Base-by-base conservation (phyloP, 768 basidiomycete species). In the Trametes villosa region DNA sequence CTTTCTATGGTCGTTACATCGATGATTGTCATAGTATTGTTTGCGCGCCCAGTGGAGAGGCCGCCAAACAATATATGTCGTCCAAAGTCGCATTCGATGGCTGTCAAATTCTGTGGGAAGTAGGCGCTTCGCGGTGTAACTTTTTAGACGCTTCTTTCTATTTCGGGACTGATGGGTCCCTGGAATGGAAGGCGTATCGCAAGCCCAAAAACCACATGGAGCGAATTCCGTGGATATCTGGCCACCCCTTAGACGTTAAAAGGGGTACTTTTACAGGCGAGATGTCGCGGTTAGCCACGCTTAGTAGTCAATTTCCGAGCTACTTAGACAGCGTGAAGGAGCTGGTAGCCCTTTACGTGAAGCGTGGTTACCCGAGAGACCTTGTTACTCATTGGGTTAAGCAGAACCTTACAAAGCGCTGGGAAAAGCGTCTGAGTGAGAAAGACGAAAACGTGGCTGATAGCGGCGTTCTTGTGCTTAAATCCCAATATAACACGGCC, bases 61-160 rank as follows among this genome's bases (percentile, higher is more conserved):
- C 48, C 22, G 63, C 59, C 3, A 18, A 27, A 12, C 20, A 30
- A 42, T 31, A 30, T 26, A 27, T 46, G 29, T 8, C 8, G 11
- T 9, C 20, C 24, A 38, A 50, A 36, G 47, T 62, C 1, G 24
- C 47, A 13, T 67, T 59, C 44, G 65, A 63, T 54, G 57, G 45
- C 13, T 61, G 57, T 45, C 42, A 46, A 7, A 65, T 70, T 18
- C 36, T 40, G 20, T 70, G 67, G 65, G 27, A 45, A 17, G 44
- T 44, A 12, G 52, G 48, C 1, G 33, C 1, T 9, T 30, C 7
- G 18, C 33, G 31, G 38, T 57, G 67, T 26, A 49, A 31, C 15
- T 76, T 76, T 59, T 48, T 76, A 41, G 74, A 76, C 55, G 68
- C 72, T 66, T 59, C 59, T n/a, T 20, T 75, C 42, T 71, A 69